Conservation (phyloP, 2,329 filamentous ascomycete species). For the Talaromyces sp. region DNA sequence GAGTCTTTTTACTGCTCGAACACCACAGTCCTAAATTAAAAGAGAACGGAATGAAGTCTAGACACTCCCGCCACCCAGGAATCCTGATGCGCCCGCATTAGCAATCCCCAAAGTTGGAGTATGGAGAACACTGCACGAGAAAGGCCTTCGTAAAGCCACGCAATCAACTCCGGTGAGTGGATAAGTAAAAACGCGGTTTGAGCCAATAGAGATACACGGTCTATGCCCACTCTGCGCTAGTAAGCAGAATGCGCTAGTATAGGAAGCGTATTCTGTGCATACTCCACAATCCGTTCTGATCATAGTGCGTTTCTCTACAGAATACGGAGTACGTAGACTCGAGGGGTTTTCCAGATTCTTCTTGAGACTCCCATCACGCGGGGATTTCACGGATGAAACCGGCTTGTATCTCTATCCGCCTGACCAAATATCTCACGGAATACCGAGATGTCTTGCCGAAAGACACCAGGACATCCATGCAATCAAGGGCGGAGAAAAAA, state of each 20-base stretch:
- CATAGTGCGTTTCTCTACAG: background rate
- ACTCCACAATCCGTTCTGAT: conserved; percentile 8
- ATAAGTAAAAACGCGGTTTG: background rate
- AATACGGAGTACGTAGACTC: background rate
- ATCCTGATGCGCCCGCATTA: background rate
- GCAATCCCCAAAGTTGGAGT: background rate
- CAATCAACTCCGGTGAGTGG: conserved; percentile 5
- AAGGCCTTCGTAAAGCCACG: background rate
- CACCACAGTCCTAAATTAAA: background rate
- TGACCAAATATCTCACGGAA: background rate
- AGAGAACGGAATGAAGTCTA: background rate
- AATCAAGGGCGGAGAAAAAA: background rate
- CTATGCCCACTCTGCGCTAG: background rate
- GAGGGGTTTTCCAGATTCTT: background rate
- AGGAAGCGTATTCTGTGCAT: background rate
- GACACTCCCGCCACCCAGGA: background rate
- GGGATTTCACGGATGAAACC: background rate
- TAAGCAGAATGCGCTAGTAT: background rate
- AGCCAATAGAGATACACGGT: background rate
- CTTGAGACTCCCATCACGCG: background rate
- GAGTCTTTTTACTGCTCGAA: background rate
- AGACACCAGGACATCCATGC: background rate
- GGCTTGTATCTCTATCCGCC: background rate
- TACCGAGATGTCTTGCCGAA: background rate
- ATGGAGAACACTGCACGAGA: background rate